phyloP scores from a whole-genome alignment of 1,284 basidiomycete genomes.

The Leccinum insolens region DNA sequence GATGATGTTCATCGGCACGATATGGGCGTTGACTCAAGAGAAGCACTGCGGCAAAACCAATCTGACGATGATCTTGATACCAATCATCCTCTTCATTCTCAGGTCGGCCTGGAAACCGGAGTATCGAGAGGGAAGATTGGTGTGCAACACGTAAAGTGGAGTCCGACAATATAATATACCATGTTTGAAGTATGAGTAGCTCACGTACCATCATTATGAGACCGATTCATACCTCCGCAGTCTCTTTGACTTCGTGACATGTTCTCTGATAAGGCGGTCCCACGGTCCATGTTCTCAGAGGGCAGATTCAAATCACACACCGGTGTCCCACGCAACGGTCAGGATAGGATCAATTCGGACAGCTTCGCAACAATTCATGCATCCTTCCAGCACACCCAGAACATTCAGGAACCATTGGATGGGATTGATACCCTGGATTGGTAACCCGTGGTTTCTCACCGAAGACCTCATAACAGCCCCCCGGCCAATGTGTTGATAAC shows the following conservation, averaged over 20 bases:
- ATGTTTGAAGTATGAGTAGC: neutral
- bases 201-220: neutral
- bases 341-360: neutral
- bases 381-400: neutral
- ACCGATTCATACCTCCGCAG: neutral
- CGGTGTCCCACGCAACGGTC: neutral
- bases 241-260: neutral
- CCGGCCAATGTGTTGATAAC: neutral
- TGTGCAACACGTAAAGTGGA: neutral
- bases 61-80: constrained; percentile 2
- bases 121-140: neutral
- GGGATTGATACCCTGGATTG: neutral
- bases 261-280: neutral
- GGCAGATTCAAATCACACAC: neutral
- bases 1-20: constrained; percentile 19
- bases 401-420: neutral
- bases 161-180: neutral
- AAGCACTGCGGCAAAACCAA: neutral
- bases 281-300: neutral
- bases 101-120: constrained; percentile 15
- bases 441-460: neutral
- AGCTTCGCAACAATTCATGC: neutral
- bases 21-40: constrained; percentile 10
- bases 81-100: constrained; percentile 16
- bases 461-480: neutral